phyloP scores from a whole-genome alignment of 495 filamentous ascomycete species.

The Talaromyces wortmannii region DNA sequence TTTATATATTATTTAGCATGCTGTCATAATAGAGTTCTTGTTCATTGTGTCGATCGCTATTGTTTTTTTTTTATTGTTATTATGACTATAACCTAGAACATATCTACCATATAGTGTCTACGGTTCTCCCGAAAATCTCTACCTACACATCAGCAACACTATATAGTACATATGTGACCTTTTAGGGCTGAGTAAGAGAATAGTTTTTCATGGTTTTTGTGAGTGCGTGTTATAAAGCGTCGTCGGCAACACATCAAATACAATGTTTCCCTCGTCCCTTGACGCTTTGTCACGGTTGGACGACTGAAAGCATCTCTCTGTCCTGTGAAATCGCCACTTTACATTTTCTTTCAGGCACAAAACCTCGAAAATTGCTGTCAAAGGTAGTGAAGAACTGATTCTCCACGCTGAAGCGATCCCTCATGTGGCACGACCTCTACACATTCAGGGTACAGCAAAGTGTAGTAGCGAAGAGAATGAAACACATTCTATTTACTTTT shows the following conservation, averaged over 20 bases:
- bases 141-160: no score
- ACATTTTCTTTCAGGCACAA: conserved; percentile 13
- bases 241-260: neutral
- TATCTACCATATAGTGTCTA: no score
- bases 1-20: no score
- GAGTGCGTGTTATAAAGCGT: neutral
- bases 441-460: conserved; percentile 8
- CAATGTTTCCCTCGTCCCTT: neutral
- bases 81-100: no score
- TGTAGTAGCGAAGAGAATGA: neutral
- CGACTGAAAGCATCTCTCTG: neutral
- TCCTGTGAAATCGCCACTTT: neutral
- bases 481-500: conserved; percentile 11
- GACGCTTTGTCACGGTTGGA: neutral
- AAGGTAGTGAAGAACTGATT: conserved; percentile 16
- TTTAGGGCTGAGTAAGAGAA: no score
- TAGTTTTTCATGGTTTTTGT: no score
- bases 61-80: no score
- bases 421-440: conserved; percentile 9
- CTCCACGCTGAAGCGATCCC: conserved; percentile 15
- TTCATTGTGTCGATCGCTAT: no score
- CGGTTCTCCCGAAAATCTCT: no score
- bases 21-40: no score
- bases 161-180: no score
- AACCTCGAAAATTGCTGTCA: no score